Conservation (phyloP, 2,329 filamentous ascomycete species). For the Truncatella angustata region DNA sequence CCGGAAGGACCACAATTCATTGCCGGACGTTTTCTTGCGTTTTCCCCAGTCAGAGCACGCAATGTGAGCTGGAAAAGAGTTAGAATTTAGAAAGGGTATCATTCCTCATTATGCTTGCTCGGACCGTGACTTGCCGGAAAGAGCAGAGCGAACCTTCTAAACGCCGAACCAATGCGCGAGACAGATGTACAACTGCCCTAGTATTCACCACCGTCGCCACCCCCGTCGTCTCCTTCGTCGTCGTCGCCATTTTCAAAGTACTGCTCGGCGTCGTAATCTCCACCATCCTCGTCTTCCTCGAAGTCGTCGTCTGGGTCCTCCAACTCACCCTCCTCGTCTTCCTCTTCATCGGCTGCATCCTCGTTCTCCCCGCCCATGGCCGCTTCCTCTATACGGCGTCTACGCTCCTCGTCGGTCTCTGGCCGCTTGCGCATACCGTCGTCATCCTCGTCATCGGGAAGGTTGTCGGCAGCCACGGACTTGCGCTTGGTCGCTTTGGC, state of each 20-base stretch:
- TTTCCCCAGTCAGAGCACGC: no score
- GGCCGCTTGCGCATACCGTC: constrained; percentile 17
- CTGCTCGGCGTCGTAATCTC: constrained; percentile 60
- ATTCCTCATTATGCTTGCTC: constrained; percentile 1
- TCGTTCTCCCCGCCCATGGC: constrained; percentile 23
- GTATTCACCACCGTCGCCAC: constrained; percentile 30
- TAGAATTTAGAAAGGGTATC: neutral
- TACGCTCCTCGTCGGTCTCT: constrained; percentile 32
- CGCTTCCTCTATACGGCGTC: constrained; percentile 28
- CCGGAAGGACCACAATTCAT: no score
- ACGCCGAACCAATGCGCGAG: constrained; percentile 11
- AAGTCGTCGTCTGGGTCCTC: constrained; percentile 45
- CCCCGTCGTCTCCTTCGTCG: constrained; percentile 54
- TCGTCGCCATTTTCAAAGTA: constrained; percentile 59
- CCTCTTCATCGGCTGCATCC: constrained; percentile 33
- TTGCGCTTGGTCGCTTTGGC: constrained; percentile 36
- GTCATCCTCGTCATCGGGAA: constrained; percentile 22
- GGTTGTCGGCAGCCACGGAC: constrained; percentile 46
- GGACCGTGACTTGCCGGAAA: neutral
- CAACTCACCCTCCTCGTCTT: constrained; percentile 28
- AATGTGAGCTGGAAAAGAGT: no score
- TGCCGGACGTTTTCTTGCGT: no score
- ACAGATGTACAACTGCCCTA: constrained; percentile 1
- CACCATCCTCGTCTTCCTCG: constrained; percentile 55
- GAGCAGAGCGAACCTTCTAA: neutral